These are phyloP conservation scores for Corymbia calophylla DNA, from an alignment of 441 rosid genomes.

Conservation along the genomic window DNA sequence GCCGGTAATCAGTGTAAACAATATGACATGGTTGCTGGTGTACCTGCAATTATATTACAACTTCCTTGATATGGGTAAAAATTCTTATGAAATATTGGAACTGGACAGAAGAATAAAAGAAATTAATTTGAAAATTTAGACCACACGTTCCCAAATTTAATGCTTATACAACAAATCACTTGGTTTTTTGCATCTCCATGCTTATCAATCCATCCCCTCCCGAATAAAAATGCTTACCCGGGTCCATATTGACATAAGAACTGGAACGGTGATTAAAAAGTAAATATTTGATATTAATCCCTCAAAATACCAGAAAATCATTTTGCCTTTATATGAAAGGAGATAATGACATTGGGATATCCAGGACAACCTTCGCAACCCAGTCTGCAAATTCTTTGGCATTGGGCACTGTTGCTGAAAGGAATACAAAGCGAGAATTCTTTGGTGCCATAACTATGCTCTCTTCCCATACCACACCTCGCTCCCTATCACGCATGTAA, in stretches of 20 bases:
- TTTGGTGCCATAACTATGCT: conserved; percentile 99
- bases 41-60: conserved; percentile 43
- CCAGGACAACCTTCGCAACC: conserved; percentile 82
- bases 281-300: neutral
- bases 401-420: conserved; percentile 97
- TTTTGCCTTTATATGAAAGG: neutral
- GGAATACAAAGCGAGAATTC: conserved; percentile 87
- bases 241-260: neutral
- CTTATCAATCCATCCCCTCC: neutral
- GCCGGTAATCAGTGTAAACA: conserved; percentile 97
- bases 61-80: neutral
- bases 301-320: neutral
- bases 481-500: conserved; percentile 97
- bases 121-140: neutral
- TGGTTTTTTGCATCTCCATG: neutral
- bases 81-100: neutral
- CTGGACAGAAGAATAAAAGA: neutral
- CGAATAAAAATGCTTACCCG: neutral
- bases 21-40: conserved; percentile 98
- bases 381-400: conserved; percentile 99
- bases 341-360: neutral
- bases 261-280: neutral
- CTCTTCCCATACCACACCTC: conserved; percentile 99
- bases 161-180: neutral
- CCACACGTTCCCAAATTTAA: neutral